Evolutionary conservation across 139 green algal genomes (phyloP).

Genomic region (Micromonas pusilla): DNA sequence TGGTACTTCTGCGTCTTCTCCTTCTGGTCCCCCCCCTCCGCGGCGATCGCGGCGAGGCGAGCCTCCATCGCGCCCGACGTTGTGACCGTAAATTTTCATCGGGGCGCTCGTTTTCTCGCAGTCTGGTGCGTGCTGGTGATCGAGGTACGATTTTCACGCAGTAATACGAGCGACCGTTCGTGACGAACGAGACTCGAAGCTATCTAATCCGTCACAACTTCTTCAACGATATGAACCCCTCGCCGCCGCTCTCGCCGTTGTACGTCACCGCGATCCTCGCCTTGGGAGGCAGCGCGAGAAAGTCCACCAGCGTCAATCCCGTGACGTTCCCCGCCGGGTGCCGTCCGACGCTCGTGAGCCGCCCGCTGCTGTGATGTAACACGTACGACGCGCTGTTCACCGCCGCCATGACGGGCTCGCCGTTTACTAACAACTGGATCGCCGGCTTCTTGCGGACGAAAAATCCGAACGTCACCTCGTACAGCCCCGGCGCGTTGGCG

Average conservation of each 20-base stretch:
- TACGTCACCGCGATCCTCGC: constrained; percentile 36
- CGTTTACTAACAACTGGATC: constrained; percentile 48
- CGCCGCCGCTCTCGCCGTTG: constrained; percentile 23
- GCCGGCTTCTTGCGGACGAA: constrained; percentile 40
- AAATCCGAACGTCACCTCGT: constrained; percentile 50
- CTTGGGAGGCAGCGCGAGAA: constrained; percentile 39
- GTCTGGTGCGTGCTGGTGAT: no score
- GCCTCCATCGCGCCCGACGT: not conserved
- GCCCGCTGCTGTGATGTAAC: constrained; percentile 31
- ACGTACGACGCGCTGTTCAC: constrained; percentile 36
- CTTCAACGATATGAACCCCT: constrained; percentile 40
- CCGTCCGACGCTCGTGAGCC: constrained; percentile 20
- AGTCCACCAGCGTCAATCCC: constrained; percentile 37
- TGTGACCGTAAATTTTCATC: no score
- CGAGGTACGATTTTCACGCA: no score
- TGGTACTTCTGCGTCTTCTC: not conserved
- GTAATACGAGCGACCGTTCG: no score
- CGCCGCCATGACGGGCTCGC: constrained; percentile 34
- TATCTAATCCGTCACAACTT: no score
- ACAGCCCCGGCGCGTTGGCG: constrained; percentile 36
- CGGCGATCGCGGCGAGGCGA: not conserved
- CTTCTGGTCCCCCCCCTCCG: not conserved
- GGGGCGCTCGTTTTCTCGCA: no score
- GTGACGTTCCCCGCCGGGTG: constrained; percentile 38
- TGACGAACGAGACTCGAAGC: no score